A percentile compares a stretch with the other conserved stretches of the same genome.
phyloP scores from a whole-genome alignment of 148 eudicot genomes.

The Fagopyrum esculentum region DNA sequence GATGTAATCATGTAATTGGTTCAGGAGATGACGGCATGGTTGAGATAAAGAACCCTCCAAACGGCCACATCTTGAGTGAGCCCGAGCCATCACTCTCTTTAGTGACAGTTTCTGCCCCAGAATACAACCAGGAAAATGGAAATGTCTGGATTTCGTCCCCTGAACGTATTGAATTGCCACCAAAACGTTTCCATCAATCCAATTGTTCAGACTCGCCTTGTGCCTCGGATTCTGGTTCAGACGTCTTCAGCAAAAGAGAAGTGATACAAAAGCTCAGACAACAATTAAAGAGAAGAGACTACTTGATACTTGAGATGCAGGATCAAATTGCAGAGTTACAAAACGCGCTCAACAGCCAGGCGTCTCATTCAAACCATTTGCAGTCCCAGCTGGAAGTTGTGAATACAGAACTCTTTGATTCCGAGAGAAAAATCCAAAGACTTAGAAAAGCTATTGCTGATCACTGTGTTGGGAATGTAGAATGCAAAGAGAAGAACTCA shows the following conservation, averaged over 20 bases:
- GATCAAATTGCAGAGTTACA: slow-evolving; percentile 84
- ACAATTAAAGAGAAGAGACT: slow-evolving; percentile 90
- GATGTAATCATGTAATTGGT: slow-evolving; percentile 16
- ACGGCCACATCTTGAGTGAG: slow-evolving; percentile 43
- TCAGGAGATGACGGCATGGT: slow-evolving; percentile 40
- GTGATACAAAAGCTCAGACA: slow-evolving; percentile 92
- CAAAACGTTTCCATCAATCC: slow-evolving; percentile 72
- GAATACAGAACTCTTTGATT: slow-evolving; percentile 71
- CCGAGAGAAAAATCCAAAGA: slow-evolving; percentile 85
- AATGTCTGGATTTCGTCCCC: slow-evolving; percentile 84
- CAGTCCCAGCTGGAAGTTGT: slow-evolving; percentile 74
- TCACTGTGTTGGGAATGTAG: slow-evolving; percentile 57
- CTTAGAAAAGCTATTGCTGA: slow-evolving; percentile 89
- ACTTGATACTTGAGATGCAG: slow-evolving; percentile 90
- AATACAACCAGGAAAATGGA: slow-evolving; percentile 51
- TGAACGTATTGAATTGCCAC: slow-evolving; percentile 74
- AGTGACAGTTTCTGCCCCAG: slow-evolving; percentile 62
- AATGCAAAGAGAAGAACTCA: slow-evolving; percentile 36
- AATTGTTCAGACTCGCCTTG: slow-evolving; percentile 85
- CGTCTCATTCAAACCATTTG: slow-evolving; percentile 64
- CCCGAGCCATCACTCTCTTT: slow-evolving; percentile 64
- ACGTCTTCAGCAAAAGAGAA: slow-evolving; percentile 84
- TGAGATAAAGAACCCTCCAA: slow-evolving; percentile 46
- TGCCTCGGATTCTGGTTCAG: slow-evolving; percentile 92
- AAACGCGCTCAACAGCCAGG: slow-evolving; percentile 49